phyloP scores from a whole-genome alignment of 306 rosid species.

The Ceratonia siliqua region DNA sequence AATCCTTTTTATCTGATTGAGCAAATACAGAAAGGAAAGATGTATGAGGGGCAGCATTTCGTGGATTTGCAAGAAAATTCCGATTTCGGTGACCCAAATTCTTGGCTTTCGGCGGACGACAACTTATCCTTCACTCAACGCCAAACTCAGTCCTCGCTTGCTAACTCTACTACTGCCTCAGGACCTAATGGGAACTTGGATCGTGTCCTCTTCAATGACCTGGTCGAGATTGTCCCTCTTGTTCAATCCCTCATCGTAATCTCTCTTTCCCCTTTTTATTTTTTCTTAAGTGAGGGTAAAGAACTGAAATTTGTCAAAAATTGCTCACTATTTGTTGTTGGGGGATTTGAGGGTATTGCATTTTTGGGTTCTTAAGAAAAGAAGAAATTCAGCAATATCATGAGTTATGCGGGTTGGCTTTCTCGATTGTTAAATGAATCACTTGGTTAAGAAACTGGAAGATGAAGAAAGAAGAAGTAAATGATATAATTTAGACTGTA shows the following conservation, averaged over 20 bases:
- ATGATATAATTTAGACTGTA: background rate
- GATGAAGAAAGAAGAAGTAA: slow-evolving; percentile 1
- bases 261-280: background rate
- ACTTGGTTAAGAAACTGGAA: slow-evolving; percentile 21
- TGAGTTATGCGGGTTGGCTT: background rate
- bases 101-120: slow-evolving; percentile 70
- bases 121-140: slow-evolving; percentile 54
- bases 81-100: slow-evolving; percentile 63
- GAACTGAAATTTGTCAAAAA: background rate
- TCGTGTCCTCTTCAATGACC: slow-evolving; percentile 86
- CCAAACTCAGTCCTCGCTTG: slow-evolving; percentile 43
- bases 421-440: background rate
- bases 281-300: background rate
- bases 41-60: slow-evolving; percentile 70
- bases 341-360: background rate
- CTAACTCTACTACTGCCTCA: slow-evolving; percentile 31
- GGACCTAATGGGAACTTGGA: slow-evolving; percentile 57
- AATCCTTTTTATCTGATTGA: background rate
- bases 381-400: background rate
- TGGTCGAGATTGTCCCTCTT: slow-evolving; percentile 85
- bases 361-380: background rate
- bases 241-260: slow-evolving; percentile 86
- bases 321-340: too few relatives aligned
- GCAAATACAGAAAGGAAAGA: slow-evolving; percentile 15
- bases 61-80: slow-evolving; percentile 61